Conservation (phyloP, 805 yeast species). For the Tetrapisispora iriomotensis region DNA sequence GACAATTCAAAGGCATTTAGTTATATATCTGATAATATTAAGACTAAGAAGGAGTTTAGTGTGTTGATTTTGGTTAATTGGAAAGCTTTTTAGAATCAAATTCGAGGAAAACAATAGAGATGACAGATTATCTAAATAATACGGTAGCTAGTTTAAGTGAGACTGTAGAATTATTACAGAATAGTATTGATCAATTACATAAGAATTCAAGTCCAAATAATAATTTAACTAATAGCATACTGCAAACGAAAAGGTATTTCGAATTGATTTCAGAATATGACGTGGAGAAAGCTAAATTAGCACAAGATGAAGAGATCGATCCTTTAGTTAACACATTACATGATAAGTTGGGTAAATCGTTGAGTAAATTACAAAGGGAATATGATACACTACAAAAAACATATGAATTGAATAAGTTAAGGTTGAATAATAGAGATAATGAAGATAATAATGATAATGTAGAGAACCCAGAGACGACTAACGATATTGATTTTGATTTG, state of each 20-base stretch:
- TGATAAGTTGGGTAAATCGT: constrained; percentile 20
- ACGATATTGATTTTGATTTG: constrained; percentile 8
- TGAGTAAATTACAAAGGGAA: constrained; percentile 21
- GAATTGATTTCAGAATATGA: constrained; percentile 28
- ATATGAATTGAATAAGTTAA: constrained; percentile 21
- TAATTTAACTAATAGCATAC: constrained; percentile 16
- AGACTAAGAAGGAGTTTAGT: no score
- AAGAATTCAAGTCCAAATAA: constrained; percentile 14
- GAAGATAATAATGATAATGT: constrained; percentile 8
- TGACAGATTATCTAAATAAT: constrained; percentile 19
- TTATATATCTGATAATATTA: no score
- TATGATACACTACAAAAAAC: constrained; percentile 23
- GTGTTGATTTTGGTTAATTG: no score
- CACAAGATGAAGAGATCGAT: constrained; percentile 26
- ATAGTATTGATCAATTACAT: constrained; percentile 15
- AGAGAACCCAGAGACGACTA: constrained; percentile 2
- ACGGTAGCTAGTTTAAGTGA: constrained; percentile 17
- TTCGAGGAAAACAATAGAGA: no score
- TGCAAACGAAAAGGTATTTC: constrained; percentile 21
- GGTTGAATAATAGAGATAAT: constrained; percentile 8
- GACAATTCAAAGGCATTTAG: no score
- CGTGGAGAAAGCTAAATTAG: constrained; percentile 26
- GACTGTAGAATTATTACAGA: constrained; percentile 13
- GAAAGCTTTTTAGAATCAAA: no score
- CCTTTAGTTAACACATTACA: constrained; percentile 22